Evolutionary conservation across 2,329 filamentous ascomycete genomes (phyloP).

Genomic region (Aspergillus vadensis): DNA sequence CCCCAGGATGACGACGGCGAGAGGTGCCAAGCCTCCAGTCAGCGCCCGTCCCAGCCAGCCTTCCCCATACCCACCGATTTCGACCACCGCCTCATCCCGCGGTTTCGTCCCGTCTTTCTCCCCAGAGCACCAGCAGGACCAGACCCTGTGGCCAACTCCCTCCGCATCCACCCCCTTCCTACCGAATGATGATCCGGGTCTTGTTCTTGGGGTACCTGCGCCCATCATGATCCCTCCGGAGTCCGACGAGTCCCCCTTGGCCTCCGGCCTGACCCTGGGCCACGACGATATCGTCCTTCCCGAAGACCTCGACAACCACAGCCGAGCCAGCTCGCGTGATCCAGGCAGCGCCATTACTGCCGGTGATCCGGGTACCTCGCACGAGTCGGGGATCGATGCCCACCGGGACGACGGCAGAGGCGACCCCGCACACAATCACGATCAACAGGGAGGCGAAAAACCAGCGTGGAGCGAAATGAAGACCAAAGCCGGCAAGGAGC

Average conservation of each 20-base stretch:
- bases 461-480: slow-evolving; percentile 80
- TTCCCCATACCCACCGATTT: slow-evolving; percentile 32
- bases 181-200: slow-evolving; percentile 37
- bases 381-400: slow-evolving; percentile 23
- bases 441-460: slow-evolving; percentile 55
- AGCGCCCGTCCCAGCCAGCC: slow-evolving; percentile 23
- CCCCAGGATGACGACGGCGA: slow-evolving; percentile 16
- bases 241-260: slow-evolving; percentile 35
- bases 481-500: slow-evolving; percentile 91
- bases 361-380: slow-evolving; percentile 25
- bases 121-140: slow-evolving; percentile 8
- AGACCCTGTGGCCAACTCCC: slow-evolving; percentile 9
- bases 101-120: slow-evolving; percentile 13
- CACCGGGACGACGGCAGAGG: slow-evolving; percentile 25
- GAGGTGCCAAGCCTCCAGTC: slow-evolving; percentile 33
- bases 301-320: slow-evolving; percentile 40
- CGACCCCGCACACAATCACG: slow-evolving; percentile 24
- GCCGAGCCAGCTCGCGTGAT: slow-evolving; percentile 40
- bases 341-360: slow-evolving; percentile 30
- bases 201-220: slow-evolving; percentile 38
- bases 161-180: slow-evolving; percentile 13
- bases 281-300: slow-evolving; percentile 30
- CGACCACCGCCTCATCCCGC: slow-evolving; percentile 17
- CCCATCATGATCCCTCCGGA: slow-evolving; percentile 43
- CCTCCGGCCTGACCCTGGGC: slow-evolving; percentile 27